Base-by-base conservation (phyloP, 140 eudicot genomes). In the Stevia rebaudiana region DNA sequence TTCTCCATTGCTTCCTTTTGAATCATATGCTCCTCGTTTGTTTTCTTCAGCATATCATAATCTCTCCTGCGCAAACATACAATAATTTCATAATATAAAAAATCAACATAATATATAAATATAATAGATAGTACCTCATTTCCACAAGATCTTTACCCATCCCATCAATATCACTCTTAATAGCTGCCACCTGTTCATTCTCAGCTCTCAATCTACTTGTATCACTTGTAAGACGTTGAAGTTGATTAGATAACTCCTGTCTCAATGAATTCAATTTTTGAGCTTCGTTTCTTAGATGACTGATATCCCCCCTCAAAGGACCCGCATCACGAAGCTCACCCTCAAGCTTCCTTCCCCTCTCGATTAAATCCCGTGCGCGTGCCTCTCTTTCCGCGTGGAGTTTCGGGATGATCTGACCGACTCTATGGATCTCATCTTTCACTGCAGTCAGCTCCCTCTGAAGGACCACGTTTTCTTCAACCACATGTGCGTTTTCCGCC, bases 1-100 rank as follows among this genome's bases (percentile, higher is more conserved):
- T 81, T 83, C 83, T 92, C 98, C 92, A 92, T 80, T 24, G 86
- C 68, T 71, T 76, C 83, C 71, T 85, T 92, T 67, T 88, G 96
- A 67, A 79, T 75, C 73, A 74, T 37, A 57, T 81, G 82, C 65
- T 88, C 96, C 67, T 82, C 92, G 41, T 92, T 85, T 31, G 86
- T 82, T 77, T 87, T 87, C 84, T 87, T 91, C 76, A 87, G 75
- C 70, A 59, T 73, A 16, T 85, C 96, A 74, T 74, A 80, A 25
- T 75, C 87, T 61, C 96, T 81, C 87, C 98, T 92, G 55, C 61
- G 73, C n/a, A 2, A 18, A 49, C 6, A 60, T 9, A 5, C 35
- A 23, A 33, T 6, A 6, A 65, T 6, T 21, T 24, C 23, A 63
- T 16, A 47, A 8, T 40, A 28, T 28, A 28, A 1, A 28, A 28